Conservation (phyloP, 2,329 filamentous ascomycete genomes). For the Curvularia verruculosa region DNA sequence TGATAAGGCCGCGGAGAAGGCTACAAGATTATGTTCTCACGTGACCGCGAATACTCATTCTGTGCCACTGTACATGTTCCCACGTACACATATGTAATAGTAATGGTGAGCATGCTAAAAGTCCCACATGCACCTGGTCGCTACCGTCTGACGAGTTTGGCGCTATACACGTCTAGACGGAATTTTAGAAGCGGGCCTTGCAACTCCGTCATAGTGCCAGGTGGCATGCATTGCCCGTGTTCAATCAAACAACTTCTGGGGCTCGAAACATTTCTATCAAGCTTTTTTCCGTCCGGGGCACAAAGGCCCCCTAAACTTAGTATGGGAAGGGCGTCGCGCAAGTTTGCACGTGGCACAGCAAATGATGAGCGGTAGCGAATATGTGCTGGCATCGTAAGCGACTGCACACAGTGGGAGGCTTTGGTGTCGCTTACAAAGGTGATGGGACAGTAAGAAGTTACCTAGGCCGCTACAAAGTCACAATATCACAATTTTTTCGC, state of each 20-base stretch:
- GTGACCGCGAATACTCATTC: slow-evolving; percentile 41
- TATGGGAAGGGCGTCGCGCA: slow-evolving; percentile 24
- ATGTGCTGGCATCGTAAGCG: slow-evolving; percentile 4
- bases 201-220: slow-evolving; percentile 30
- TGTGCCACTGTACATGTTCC: slow-evolving; percentile 34
- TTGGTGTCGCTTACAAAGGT: slow-evolving; percentile 21
- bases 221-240: slow-evolving; percentile 24
- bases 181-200: slow-evolving; percentile 26
- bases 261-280: not conserved
- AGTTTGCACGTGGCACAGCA: slow-evolving; percentile 4
- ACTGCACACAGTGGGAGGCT: not conserved
- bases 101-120: slow-evolving; percentile 52
- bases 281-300: not conserved
- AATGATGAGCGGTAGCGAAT: not conserved
- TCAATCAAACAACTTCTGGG: slow-evolving; percentile 1
- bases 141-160: slow-evolving; percentile 48
- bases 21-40: slow-evolving; percentile 41
- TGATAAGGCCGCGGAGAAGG: not conserved
- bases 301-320: slow-evolving; percentile 5
- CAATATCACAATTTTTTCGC: not conserved
- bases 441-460: slow-evolving; percentile 25
- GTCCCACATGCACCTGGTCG: slow-evolving; percentile 55
- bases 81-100: slow-evolving; percentile 8
- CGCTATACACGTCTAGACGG: slow-evolving; percentile 31
- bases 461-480: slow-evolving; percentile 15